Evolutionary conservation across 805 yeast genomes (phyloP).

Genomic region (Kazachstania bromeliacearum): DNA sequence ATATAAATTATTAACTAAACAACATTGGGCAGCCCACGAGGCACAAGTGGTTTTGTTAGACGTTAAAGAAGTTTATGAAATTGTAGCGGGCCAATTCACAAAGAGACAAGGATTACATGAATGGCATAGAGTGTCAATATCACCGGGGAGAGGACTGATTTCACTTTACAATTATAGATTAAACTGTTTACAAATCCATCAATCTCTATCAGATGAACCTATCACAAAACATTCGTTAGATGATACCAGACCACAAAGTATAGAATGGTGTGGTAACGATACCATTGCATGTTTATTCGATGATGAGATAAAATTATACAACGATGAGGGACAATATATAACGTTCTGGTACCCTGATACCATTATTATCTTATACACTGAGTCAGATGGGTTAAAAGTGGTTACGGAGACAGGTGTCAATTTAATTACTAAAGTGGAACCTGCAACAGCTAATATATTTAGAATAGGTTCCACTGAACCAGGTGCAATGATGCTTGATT

Average conservation of each 20-base stretch:
- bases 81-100: not conserved
- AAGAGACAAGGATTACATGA: slow-evolving; percentile 10
- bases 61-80: slow-evolving; percentile 14
- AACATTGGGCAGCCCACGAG: slow-evolving; percentile 23
- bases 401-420: slow-evolving; percentile 50
- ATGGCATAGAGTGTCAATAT: slow-evolving; percentile 24
- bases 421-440: slow-evolving; percentile 54
- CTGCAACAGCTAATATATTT: slow-evolving; percentile 51
- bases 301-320: slow-evolving; percentile 60
- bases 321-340: slow-evolving; percentile 47
- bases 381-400: slow-evolving; percentile 61
- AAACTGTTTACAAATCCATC: slow-evolving; percentile 39
- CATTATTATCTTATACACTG: slow-evolving; percentile 39
- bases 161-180: slow-evolving; percentile 37
- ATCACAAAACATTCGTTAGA: slow-evolving; percentile 22
- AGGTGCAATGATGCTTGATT: slow-evolving; percentile 72
- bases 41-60: slow-evolving; percentile 17
- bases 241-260: slow-evolving; percentile 32
- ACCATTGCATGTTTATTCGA: slow-evolving; percentile 52
- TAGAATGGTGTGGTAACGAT: slow-evolving; percentile 83
- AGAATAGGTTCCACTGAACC: slow-evolving; percentile 79
- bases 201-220: slow-evolving; percentile 25
- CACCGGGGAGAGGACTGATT: slow-evolving; percentile 33
- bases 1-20: slow-evolving; percentile 22
- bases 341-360: slow-evolving; percentile 42